phyloP scores from a whole-genome alignment of 2,329 filamentous ascomycete genomes.

The Fusarium torulosum region DNA sequence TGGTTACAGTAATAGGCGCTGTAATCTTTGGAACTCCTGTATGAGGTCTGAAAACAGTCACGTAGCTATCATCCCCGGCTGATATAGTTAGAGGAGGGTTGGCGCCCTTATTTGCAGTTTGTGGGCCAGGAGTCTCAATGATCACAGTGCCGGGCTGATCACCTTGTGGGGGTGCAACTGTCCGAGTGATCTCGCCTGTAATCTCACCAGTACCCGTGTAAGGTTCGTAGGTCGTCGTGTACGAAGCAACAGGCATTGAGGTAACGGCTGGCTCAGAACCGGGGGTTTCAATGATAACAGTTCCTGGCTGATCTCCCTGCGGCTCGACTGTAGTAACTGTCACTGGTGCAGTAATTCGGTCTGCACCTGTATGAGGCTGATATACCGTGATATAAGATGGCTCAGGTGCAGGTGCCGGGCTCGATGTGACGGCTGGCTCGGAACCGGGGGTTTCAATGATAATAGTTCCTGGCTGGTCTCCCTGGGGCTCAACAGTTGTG shows the following conservation, averaged over 20 bases:
- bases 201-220: slow-evolving; percentile 21
- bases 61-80: slow-evolving; percentile 9
- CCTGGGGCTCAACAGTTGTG: slow-evolving; percentile 10
- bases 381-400: slow-evolving; percentile 15
- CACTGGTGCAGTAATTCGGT: slow-evolving; percentile 4
- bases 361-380: slow-evolving; percentile 9
- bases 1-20: slow-evolving; percentile 4
- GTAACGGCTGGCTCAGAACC: slow-evolving; percentile 2
- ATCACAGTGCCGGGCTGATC: slow-evolving; percentile 27
- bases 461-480: slow-evolving; percentile 14
- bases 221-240: slow-evolving; percentile 32
- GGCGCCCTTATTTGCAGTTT: slow-evolving; percentile 19
- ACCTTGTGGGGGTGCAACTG: slow-evolving; percentile 17
- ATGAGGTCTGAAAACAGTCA: slow-evolving; percentile 14
- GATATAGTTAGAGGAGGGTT: slow-evolving; percentile 25
- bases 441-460: slow-evolving; percentile 21
- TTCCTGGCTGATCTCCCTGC: slow-evolving; percentile 17
- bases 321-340: slow-evolving; percentile 15
- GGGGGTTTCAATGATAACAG: slow-evolving; percentile 25
- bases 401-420: neutral
- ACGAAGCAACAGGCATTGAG: neutral
- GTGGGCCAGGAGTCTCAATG: slow-evolving; percentile 22
- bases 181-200: slow-evolving; percentile 12
- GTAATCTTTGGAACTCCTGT: slow-evolving; percentile 17
- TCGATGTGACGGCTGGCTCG: neutral